Evolutionary conservation across 2,329 filamentous ascomycete genomes (phyloP), one percentile per base, ranked within the genome.

Genomic region (Achaetomium macrosporum): DNA sequence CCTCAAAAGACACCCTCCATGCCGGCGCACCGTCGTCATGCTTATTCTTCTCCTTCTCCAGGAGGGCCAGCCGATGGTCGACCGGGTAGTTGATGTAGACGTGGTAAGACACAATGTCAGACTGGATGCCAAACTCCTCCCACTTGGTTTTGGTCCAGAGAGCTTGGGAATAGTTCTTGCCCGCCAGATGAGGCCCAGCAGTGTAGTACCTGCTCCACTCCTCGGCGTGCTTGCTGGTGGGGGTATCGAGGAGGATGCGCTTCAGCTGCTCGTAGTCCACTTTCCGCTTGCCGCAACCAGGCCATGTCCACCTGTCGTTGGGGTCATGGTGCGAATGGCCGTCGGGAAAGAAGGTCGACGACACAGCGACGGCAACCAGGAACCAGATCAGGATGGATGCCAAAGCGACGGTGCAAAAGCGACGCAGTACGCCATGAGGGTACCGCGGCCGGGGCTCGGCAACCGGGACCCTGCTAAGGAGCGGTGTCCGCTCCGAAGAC

Each of bases 131-230:
- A 72, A 86, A 87, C 62, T 85, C 78, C 60, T 83, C 74, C 85
- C 88, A 89, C 60, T 77, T 81, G 53, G 89, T 78, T 59, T 79
- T 77, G 0, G 88, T 93, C 87, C 87, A 92, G 42, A 83, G 69
- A 3, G 85, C 87, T 71, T 90, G 86, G 46, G 84, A 89, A 55
- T 84, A 76, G 65, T 92, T 93, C 71, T 85, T 83, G 17, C 88
- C 88, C 0, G 85, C 87, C 45, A 92, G 70, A 69, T 92, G 88
- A 16, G 85, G 78, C 0, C 88, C 88, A 0, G 84, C 73, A 0
- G 88, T 88, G 63, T 92, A 92, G 67, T 91, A 92, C 57, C 74
- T 75, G 67, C 83, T 88, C 87, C 87, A 91, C 69, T 89, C 82
- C 57, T 79, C 76, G 9, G 79, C 79, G 58, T 76, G 76, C 43